Percentiles rank a stretch among this genome's conserved stretches.
These are phyloP conservation scores for Caloboletus inedulis DNA, from an alignment of 1,284 basidiomycete genomes.

Conservation along the genomic window DNA sequence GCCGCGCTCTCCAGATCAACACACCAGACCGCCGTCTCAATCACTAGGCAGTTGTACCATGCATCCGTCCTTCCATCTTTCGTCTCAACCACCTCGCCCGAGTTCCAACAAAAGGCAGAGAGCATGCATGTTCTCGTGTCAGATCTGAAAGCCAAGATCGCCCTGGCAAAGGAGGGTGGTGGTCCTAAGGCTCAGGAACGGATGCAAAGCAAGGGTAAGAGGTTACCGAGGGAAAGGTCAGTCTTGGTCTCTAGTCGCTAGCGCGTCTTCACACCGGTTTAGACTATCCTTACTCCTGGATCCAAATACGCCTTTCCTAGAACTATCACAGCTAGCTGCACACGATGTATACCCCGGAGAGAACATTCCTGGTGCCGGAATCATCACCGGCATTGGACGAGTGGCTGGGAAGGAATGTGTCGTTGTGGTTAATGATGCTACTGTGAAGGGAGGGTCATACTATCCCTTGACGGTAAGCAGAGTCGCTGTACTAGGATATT, in stretches of 20 bases:
- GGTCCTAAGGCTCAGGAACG: constrained; percentile 71
- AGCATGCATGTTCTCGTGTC: constrained; percentile 67
- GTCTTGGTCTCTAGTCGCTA: constrained; percentile 15
- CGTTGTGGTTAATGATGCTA: constrained; percentile 90
- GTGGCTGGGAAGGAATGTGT: constrained; percentile 85
- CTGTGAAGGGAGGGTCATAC: constrained; percentile 91
- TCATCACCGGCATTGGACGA: constrained; percentile 85
- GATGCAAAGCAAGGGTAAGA: constrained; percentile 79
- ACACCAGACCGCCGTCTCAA: background rate
- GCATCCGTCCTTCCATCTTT: constrained; percentile 69
- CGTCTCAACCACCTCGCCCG: constrained; percentile 64
- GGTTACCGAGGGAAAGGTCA: constrained; percentile 83
- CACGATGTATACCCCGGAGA: constrained; percentile 83
- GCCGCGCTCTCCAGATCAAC: constrained; percentile 16
- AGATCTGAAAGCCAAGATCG: constrained; percentile 59
- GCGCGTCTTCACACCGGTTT: constrained; percentile 4
- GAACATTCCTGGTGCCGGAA: constrained; percentile 82
- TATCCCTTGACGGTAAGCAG: constrained; percentile 80
- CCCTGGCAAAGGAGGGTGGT: constrained; percentile 58
- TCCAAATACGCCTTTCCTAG: constrained; percentile 86
- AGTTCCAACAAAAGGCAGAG: constrained; percentile 62
- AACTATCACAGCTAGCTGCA: constrained; percentile 83
- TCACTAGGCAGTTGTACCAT: constrained; percentile 46
- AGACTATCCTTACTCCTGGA: constrained; percentile 74
- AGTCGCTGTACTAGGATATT: background rate